phyloP scores from a whole-genome alignment of 2,329 filamentous ascomycete species.

The Chalaropsis ovoidea region DNA sequence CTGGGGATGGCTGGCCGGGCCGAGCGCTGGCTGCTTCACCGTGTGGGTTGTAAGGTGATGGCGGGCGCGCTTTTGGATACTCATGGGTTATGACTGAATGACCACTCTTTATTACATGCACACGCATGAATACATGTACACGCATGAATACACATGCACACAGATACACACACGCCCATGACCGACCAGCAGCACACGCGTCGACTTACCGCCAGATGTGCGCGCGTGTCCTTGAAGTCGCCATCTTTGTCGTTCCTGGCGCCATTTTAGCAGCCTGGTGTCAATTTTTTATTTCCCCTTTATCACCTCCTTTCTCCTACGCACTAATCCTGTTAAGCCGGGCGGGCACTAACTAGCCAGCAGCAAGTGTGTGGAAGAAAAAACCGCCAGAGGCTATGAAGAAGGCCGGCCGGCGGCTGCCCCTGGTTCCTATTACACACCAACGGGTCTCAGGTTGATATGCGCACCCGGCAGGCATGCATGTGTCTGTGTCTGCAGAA shows the following conservation, averaged over 20 bases:
- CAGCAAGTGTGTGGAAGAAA: neutral
- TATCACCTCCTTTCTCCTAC: neutral
- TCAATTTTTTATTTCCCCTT: neutral
- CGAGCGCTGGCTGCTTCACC: too few relatives aligned
- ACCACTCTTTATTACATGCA: neutral
- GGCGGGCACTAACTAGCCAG: too few relatives aligned
- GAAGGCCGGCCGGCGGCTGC: neutral
- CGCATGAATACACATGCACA: neutral
- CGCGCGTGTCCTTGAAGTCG: neutral
- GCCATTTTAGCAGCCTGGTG: slow-evolving; percentile 1
- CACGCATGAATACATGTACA: neutral
- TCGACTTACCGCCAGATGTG: too few relatives aligned
- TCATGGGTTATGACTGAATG: neutral
- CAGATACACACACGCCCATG: neutral
- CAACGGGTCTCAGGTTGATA: too few relatives aligned
- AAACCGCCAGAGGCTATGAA: neutral
- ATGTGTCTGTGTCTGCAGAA: neutral
- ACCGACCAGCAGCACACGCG: too few relatives aligned
- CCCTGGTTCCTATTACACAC: too few relatives aligned
- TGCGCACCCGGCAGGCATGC: too few relatives aligned
- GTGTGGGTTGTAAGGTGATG: too few relatives aligned
- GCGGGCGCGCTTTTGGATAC: neutral
- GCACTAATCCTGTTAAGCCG: neutral
- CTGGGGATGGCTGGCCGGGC: too few relatives aligned
- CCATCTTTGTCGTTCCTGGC: neutral